These are phyloP conservation scores for Botryosphaeria agaves DNA, from an alignment of 2,329 filamentous ascomycete genomes.

Conservation along the genomic window DNA sequence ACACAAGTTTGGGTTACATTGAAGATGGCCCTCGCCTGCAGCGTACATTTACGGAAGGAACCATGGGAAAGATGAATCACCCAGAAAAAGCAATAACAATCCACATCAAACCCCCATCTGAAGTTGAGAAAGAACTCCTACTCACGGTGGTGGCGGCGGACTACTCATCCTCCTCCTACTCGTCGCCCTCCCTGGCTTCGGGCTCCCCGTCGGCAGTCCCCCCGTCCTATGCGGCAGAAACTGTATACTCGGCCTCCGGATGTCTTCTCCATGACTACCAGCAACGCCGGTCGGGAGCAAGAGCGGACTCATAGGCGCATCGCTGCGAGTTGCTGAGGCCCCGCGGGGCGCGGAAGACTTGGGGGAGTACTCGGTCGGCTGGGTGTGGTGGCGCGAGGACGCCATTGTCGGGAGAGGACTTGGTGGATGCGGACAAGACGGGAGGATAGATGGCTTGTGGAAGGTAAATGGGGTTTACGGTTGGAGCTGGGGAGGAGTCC, in stretches of 20 bases:
- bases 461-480: too few relatives aligned
- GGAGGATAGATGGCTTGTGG: too few relatives aligned
- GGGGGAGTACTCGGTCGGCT: too few relatives aligned
- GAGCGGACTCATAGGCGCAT: not conserved
- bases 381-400: too few relatives aligned
- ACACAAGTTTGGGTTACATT: not conserved
- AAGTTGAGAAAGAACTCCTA: too few relatives aligned
- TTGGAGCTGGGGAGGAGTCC: too few relatives aligned
- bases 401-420: too few relatives aligned
- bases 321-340: too few relatives aligned
- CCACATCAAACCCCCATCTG: too few relatives aligned
- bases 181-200: conserved; percentile 4
- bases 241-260: conserved; percentile 16
- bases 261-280: not conserved
- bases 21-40: not conserved
- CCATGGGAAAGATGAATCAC: not conserved
- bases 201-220: conserved; percentile 4
- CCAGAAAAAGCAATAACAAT: not conserved
- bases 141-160: conserved; percentile 7
- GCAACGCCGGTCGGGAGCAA: not conserved
- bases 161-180: conserved; percentile 5
- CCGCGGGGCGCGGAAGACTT: too few relatives aligned
- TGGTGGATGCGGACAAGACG: too few relatives aligned
- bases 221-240: conserved; percentile 14
- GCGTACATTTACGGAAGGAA: not conserved